These are phyloP conservation scores for Vachellia pachyceras DNA, from an alignment of 306 rosid genomes.

Conservation along the genomic window DNA sequence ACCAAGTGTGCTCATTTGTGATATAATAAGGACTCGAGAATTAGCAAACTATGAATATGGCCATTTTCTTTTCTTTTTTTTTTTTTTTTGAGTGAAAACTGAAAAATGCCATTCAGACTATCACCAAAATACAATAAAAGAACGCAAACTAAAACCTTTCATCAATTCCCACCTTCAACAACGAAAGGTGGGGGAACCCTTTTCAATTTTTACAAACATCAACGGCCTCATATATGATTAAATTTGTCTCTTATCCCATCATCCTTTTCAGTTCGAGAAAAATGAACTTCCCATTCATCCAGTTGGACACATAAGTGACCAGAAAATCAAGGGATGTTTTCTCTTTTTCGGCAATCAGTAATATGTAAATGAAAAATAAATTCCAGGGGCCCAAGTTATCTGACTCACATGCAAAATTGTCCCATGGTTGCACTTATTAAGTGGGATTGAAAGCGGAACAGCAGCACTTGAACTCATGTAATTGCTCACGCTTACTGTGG, in stretches of 20 bases:
- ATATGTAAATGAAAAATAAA: slow-evolving; percentile 4
- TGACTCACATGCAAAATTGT: slow-evolving; percentile 61
- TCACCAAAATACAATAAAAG: not conserved
- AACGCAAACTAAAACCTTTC: not conserved
- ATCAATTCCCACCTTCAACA: not conserved
- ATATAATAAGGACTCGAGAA: slow-evolving; percentile 9
- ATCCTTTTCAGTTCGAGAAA: slow-evolving; percentile 4
- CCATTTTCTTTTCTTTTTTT: not conserved
- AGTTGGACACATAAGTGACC: slow-evolving; percentile 19
- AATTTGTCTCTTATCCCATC: not conserved
- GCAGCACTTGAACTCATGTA: slow-evolving; percentile 52
- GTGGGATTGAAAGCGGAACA: slow-evolving; percentile 55
- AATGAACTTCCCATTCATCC: slow-evolving; percentile 22
- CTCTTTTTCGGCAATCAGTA: slow-evolving; percentile 13
- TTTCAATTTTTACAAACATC: not conserved
- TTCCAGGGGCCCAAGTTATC: slow-evolving; percentile 30
- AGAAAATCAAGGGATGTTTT: slow-evolving; percentile 17
- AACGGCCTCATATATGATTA: not conserved
- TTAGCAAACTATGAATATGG: not conserved
- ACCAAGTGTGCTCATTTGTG: slow-evolving; percentile 11
- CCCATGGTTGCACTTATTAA: slow-evolving; percentile 60
- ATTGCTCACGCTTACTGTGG: slow-evolving; percentile 49
- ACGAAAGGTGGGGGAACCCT: not conserved
- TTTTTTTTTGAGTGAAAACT: too few relatives aligned
- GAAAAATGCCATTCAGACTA: too few relatives aligned